A percentile compares a stretch with the other conserved stretches of the same genome.
Evolutionary conservation across 2,329 filamentous ascomycete species (phyloP).

Genomic region (Colletotrichum truncatum): DNA sequence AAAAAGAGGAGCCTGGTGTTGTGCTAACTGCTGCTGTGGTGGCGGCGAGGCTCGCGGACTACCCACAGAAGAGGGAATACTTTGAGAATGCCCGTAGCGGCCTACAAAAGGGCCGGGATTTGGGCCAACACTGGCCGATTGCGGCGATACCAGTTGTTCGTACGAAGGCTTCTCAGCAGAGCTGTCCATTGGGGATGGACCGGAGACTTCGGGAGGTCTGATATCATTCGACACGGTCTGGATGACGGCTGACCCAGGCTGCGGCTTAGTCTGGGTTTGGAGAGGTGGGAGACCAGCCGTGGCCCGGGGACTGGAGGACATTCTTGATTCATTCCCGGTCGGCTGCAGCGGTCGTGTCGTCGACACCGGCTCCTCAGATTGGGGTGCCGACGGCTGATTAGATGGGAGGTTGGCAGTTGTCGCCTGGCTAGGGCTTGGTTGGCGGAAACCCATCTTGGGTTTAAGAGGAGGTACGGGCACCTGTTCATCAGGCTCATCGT

Average conservation of each 20-base stretch:
- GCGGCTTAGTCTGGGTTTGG: slow-evolving; percentile 40
- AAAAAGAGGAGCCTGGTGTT: slow-evolving; percentile 51
- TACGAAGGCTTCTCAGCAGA: slow-evolving; percentile 25
- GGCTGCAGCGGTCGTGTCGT: slow-evolving; percentile 35
- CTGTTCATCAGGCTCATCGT: slow-evolving; percentile 58
- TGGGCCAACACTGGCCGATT: slow-evolving; percentile 26
- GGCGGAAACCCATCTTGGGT: slow-evolving; percentile 9
- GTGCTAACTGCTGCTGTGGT: slow-evolving; percentile 31
- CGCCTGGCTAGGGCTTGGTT: slow-evolving; percentile 47
- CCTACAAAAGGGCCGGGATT: slow-evolving; percentile 9
- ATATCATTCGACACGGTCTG: slow-evolving; percentile 21
- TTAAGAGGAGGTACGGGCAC: slow-evolving; percentile 43
- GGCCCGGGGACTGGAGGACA: slow-evolving; percentile 34
- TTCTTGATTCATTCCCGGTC: slow-evolving; percentile 16
- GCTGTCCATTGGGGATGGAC: slow-evolving; percentile 17
- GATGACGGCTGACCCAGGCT: not conserved
- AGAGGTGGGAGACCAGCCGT: slow-evolving; percentile 39
- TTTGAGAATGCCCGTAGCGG: slow-evolving; percentile 13
- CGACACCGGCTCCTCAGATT: slow-evolving; percentile 35
- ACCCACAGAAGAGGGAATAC: slow-evolving; percentile 15
- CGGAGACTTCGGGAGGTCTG: not conserved
- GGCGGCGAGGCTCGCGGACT: slow-evolving; percentile 9
- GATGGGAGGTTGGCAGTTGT: slow-evolving; percentile 32
- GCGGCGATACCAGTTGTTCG: slow-evolving; percentile 34
- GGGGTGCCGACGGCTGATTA: slow-evolving; percentile 30